Conservation (phyloP, 805 yeast species). For the Ogataea parapolymorpha region DNA sequence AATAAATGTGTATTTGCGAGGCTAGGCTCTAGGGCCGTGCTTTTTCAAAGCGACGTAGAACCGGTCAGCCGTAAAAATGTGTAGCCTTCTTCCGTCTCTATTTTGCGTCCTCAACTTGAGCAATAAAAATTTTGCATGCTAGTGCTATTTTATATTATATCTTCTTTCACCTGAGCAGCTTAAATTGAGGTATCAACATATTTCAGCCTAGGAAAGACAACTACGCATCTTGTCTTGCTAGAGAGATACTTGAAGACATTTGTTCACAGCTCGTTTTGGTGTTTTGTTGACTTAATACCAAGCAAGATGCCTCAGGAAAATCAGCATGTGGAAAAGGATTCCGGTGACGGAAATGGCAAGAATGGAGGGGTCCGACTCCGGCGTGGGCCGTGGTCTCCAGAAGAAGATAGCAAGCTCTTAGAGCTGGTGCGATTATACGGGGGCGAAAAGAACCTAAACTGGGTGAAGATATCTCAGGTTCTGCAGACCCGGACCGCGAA, state of each 20-base stretch:
- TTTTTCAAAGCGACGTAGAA: too few species aligned
- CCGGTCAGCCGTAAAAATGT: too few species aligned
- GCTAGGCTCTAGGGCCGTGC: background rate
- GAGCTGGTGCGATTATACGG: constrained; percentile 69
- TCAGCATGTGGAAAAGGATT: background rate
- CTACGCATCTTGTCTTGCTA: too few species aligned
- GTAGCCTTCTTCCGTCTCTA: too few species aligned
- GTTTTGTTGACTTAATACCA: background rate
- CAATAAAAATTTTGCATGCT: constrained; percentile 6
- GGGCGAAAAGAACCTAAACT: constrained; percentile 57
- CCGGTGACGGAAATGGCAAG: constrained; percentile 1
- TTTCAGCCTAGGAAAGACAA: background rate
- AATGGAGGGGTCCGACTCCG: constrained; percentile 29
- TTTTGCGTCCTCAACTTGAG: background rate
- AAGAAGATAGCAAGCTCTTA: constrained; percentile 71
- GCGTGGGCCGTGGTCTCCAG: constrained; percentile 89
- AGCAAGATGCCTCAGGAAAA: constrained; percentile 1
- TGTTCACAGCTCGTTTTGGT: background rate
- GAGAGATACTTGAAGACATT: too few species aligned
- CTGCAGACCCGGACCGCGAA: constrained; percentile 81
- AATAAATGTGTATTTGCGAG: background rate
- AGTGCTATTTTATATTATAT: background rate
- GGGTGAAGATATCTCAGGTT: constrained; percentile 81
- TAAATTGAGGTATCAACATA: background rate
- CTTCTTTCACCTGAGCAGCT: background rate